phyloP scores from a whole-genome alignment of 2,329 filamentous ascomycete genomes.

The Colletotrichum lupini region DNA sequence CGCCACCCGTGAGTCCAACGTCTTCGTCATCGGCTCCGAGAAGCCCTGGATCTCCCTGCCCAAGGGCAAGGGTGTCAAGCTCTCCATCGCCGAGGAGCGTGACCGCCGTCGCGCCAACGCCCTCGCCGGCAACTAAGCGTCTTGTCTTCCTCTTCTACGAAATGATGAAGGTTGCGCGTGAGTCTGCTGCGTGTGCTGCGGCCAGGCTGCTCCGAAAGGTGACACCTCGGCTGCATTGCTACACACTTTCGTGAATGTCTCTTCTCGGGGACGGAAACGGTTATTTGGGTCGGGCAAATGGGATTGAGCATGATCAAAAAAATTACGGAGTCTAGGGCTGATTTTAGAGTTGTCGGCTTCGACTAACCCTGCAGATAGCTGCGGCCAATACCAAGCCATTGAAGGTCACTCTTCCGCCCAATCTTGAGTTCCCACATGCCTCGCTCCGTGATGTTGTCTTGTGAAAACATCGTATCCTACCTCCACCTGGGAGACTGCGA shows the following conservation, averaged over 20 bases:
- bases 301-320: slow-evolving; percentile 37
- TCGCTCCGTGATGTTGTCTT: neutral
- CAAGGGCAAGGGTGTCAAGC: slow-evolving; percentile 99
- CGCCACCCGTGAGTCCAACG: slow-evolving; percentile 99
- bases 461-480: neutral
- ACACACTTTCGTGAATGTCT: slow-evolving; percentile 33
- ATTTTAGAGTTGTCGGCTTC: slow-evolving; percentile 38
- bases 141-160: slow-evolving; percentile 11
- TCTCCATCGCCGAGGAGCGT: slow-evolving; percentile 98
- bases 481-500: too few relatives aligned
- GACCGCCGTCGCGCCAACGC: slow-evolving; percentile 87
- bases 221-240: neutral
- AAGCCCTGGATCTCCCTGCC: slow-evolving; percentile 99
- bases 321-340: slow-evolving; percentile 38
- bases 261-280: slow-evolving; percentile 21
- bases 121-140: slow-evolving; percentile 61
- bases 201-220: neutral
- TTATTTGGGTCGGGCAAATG: slow-evolving; percentile 35
- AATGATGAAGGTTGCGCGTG: slow-evolving; percentile 22
- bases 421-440: slow-evolving; percentile 22
- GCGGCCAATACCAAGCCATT: slow-evolving; percentile 38
- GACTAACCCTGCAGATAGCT: slow-evolving; percentile 37
- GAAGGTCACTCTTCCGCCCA: slow-evolving; percentile 36
- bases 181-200: slow-evolving; percentile 21
- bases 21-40: slow-evolving; percentile 98